A percentile compares a stretch with the other conserved stretches of the same genome.
These are phyloP conservation scores for Boechera divaricarpa DNA, from an alignment of 345 rosid species.

Conservation along the genomic window DNA sequence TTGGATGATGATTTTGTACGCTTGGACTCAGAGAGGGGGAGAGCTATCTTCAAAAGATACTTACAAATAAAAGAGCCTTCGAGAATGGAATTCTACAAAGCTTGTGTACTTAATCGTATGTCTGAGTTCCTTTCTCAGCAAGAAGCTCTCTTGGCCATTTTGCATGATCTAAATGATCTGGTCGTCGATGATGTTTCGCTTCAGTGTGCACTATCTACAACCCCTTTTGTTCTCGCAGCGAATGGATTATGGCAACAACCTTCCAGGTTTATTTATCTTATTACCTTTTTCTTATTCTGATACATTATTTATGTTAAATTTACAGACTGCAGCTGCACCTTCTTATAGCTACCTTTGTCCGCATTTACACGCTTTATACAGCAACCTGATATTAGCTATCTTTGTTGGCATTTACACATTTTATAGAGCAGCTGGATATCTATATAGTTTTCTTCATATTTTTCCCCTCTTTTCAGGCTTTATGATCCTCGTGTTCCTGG, in stretches of 20 bases:
- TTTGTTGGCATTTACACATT: slow-evolving; percentile 25
- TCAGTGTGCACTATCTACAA: slow-evolving; percentile 58
- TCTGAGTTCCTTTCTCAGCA: slow-evolving; percentile 71
- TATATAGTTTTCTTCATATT: slow-evolving; percentile 11
- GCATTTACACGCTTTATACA: slow-evolving; percentile 7
- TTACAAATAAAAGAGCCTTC: slow-evolving; percentile 74
- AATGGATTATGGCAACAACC: slow-evolving; percentile 92
- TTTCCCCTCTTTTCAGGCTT: slow-evolving; percentile 66
- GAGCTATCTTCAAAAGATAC: slow-evolving; percentile 66
- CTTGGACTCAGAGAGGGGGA: slow-evolving; percentile 85
- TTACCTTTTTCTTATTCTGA: slow-evolving; percentile 14
- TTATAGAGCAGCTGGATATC: slow-evolving; percentile 15
- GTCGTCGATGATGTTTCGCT: slow-evolving; percentile 68
- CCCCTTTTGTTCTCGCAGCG: slow-evolving; percentile 84
- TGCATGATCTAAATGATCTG: slow-evolving; percentile 79
- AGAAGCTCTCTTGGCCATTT: slow-evolving; percentile 66
- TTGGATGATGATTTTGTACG: slow-evolving; percentile 86
- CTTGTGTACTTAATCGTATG: slow-evolving; percentile 83
- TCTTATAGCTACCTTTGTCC: slow-evolving; percentile 18
- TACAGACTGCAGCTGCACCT: slow-evolving; percentile 7
- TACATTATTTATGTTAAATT: slow-evolving; percentile 32
- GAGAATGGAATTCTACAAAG: slow-evolving; percentile 76
- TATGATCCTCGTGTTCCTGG: slow-evolving; percentile 89
- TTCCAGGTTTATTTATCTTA: slow-evolving; percentile 62
- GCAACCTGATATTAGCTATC: slow-evolving; percentile 19